These are phyloP conservation scores for Glycine latifolia DNA, from an alignment of 306 rosid species.

Conservation along the genomic window DNA sequence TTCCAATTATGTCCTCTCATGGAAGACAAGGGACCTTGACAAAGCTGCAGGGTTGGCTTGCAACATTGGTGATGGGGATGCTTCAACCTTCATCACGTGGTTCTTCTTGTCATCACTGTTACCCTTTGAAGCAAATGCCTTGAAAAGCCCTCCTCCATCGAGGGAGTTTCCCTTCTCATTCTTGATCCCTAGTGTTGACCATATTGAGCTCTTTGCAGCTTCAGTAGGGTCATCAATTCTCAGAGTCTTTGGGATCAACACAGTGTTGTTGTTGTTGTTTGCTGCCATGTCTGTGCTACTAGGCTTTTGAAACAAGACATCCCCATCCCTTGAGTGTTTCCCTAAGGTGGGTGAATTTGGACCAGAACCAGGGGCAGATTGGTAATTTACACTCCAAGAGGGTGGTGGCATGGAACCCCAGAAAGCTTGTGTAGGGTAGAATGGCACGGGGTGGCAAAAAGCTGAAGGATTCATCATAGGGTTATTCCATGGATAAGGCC, in stretches of 20 bases:
- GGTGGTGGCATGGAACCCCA: conserved; percentile 68
- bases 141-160: conserved; percentile 46
- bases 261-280: conserved; percentile 14
- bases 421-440: conserved; percentile 33
- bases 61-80: conserved; percentile 52
- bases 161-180: conserved; percentile 54
- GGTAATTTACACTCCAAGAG: conserved; percentile 59
- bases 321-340: conserved; percentile 78
- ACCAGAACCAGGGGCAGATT: conserved; percentile 43
- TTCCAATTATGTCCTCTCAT: conserved; percentile 61
- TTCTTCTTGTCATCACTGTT: conserved; percentile 35
- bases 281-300: conserved; percentile 23
- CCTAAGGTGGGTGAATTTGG: conserved; percentile 59
- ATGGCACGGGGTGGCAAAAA: conserved; percentile 62
- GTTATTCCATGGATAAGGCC: conserved; percentile 60
- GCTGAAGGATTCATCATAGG: conserved; percentile 55
- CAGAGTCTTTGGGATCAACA: conserved; percentile 71
- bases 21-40: conserved; percentile 73
- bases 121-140: conserved; percentile 62
- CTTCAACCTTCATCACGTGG: neutral
- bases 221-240: conserved; percentile 75
- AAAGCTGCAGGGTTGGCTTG: conserved; percentile 90
- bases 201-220: conserved; percentile 70
- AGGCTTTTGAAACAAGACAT: conserved; percentile 44
- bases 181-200: conserved; percentile 75